A percentile compares a stretch with the other conserved stretches of the same genome.
These are phyloP conservation scores for Saccharomycopsis malanga DNA, from an alignment of 805 yeast genomes.

Conservation along the genomic window DNA sequence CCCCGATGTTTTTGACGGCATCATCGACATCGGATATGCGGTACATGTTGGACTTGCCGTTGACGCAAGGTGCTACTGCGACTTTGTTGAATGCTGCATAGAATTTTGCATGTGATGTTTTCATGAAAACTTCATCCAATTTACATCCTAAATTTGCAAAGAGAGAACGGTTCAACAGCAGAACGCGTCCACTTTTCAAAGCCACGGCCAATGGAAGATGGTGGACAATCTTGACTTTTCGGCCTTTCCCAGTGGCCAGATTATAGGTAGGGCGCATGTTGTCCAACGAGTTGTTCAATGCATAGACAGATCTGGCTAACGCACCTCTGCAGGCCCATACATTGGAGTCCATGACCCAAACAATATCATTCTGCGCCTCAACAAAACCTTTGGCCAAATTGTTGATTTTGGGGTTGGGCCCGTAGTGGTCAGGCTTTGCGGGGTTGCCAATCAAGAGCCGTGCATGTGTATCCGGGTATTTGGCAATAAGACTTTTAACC, in stretches of 20 bases:
- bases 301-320: constrained; percentile 53
- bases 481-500: constrained; percentile 40
- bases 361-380: constrained; percentile 58
- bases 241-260: constrained; percentile 20
- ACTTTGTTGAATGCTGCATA: constrained; percentile 70
- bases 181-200: constrained; percentile 21
- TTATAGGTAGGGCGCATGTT: constrained; percentile 35
- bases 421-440: constrained; percentile 41
- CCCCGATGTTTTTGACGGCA: constrained; percentile 42
- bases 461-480: constrained; percentile 53
- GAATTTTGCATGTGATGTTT: constrained; percentile 80
- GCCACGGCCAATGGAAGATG: constrained; percentile 69
- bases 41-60: constrained; percentile 81
- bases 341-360: constrained; percentile 85
- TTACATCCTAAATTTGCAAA: constrained; percentile 47
- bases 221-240: constrained; percentile 63
- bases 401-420: constrained; percentile 87
- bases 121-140: constrained; percentile 78
- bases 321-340: constrained; percentile 70
- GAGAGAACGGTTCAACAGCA: not conserved
- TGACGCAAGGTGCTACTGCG: constrained; percentile 80
- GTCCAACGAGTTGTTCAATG: constrained; percentile 42
- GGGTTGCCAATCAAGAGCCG: constrained; percentile 46
- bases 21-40: constrained; percentile 56
- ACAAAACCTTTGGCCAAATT: constrained; percentile 76